Evolutionary conservation across 179 eudicot genomes (phyloP).

Genomic region (Camellia oleifera): DNA sequence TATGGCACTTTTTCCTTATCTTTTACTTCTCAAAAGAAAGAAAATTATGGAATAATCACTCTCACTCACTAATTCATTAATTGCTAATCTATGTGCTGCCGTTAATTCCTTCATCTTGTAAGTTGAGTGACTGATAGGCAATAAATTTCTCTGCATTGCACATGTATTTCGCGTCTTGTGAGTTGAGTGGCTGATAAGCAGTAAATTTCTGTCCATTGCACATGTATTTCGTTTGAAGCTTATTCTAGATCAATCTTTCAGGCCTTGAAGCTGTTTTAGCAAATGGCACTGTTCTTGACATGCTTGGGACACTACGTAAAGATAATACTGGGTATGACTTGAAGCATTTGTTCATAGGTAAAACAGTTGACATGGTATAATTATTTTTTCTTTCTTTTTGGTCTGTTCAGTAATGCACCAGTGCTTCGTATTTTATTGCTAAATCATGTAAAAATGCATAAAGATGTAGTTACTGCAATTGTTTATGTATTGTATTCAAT

Average conservation of each 20-base stretch:
- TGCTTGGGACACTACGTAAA: slow-evolving; percentile 96
- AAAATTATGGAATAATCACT: neutral
- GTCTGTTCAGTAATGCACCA: slow-evolving; percentile 5
- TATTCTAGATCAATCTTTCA: slow-evolving; percentile 33
- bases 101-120: neutral
- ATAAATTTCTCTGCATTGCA: neutral
- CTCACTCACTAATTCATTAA: neutral
- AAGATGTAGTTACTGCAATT: neutral
- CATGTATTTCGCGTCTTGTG: neutral
- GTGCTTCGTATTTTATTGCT: neutral
- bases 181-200: slow-evolving; percentile 5
- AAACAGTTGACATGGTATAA: slow-evolving; percentile 4
- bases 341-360: slow-evolving; percentile 98
- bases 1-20: neutral
- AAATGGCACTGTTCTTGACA: slow-evolving; percentile 86
- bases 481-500: neutral
- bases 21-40: slow-evolving; percentile 3
- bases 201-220: neutral
- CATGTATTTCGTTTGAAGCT: slow-evolving; percentile 8
- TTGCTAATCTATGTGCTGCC: neutral
- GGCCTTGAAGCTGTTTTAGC: slow-evolving; percentile 96
- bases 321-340: slow-evolving; percentile 99
- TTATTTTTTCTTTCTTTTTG: neutral
- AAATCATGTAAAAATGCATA: neutral
- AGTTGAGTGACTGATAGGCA: slow-evolving; percentile 5